phyloP scores from a whole-genome alignment of 2,329 filamentous ascomycete species.

The Acephala macrosclerotiorum region DNA sequence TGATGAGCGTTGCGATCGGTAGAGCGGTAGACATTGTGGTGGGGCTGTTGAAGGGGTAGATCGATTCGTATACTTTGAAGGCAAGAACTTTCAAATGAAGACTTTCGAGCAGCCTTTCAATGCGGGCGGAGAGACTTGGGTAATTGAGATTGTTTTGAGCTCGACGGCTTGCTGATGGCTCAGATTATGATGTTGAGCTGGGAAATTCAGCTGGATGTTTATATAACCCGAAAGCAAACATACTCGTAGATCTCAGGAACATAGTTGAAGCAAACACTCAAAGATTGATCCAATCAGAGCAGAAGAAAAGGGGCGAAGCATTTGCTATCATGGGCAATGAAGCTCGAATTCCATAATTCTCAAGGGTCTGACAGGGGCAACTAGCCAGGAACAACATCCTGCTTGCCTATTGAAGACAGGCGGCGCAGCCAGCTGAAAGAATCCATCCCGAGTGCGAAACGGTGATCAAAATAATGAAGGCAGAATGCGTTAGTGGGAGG shows the following conservation, averaged over 20 bases:
- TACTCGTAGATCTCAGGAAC: not conserved
- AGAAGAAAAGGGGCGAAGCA: not conserved
- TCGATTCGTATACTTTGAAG: not conserved
- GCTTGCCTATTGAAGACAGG: not conserved
- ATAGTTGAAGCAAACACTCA: not conserved
- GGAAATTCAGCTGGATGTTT: not conserved
- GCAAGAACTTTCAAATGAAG: too few species aligned
- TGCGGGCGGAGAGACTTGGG: not conserved
- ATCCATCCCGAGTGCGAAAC: not conserved
- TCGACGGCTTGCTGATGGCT: not conserved
- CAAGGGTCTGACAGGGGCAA: not conserved
- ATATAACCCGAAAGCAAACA: not conserved
- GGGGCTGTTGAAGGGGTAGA: not conserved
- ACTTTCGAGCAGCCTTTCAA: not conserved
- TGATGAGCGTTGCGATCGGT: constrained; percentile 1
- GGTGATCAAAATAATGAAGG: not conserved
- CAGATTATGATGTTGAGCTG: not conserved
- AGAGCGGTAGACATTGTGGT: not conserved
- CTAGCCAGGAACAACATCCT: not conserved
- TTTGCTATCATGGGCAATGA: not conserved
- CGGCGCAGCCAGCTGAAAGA: not conserved
- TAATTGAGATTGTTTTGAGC: not conserved
- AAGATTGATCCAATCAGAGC: not conserved
- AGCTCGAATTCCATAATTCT: not conserved
- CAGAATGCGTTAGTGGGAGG: not conserved